These are phyloP conservation scores for Aeschynomene evenia DNA, from an alignment of 306 rosid species.

Conservation along the genomic window DNA sequence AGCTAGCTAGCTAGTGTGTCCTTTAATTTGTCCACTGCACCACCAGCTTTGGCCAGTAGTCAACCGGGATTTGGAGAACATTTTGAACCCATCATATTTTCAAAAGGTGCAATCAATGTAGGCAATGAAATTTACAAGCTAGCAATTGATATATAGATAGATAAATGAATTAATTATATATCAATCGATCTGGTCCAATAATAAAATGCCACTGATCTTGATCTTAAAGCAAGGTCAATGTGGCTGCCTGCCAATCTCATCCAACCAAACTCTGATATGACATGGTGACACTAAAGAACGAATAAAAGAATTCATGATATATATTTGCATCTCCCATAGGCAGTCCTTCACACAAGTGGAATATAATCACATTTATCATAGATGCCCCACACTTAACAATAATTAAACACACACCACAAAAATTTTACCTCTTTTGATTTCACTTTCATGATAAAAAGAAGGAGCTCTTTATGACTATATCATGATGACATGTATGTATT, in stretches of 20 bases:
- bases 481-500: too few relatives aligned
- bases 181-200: too few relatives aligned
- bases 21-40: neutral
- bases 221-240: neutral
- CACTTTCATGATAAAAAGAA: conserved; percentile 6
- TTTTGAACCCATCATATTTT: conserved; percentile 40
- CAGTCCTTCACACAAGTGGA: conserved; percentile 20
- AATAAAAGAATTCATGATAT: conserved; percentile 37
- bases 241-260: conserved; percentile 13
- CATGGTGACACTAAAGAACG: conserved; percentile 45
- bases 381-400: conserved; percentile 4
- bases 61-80: conserved; percentile 19
- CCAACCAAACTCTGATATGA: conserved; percentile 40
- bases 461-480: conserved; percentile 24
- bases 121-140: conserved; percentile 10
- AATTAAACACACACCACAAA: too few relatives aligned
- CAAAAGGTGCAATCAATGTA: conserved; percentile 38
- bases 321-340: conserved; percentile 13
- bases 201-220: neutral
- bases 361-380: conserved; percentile 26
- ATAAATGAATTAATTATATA: too few relatives aligned
- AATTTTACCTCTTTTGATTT: neutral
- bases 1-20: neutral
- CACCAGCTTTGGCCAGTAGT: conserved; percentile 13
- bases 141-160: neutral